Conservation (phyloP, 768 basidiomycete species). For the Albatrellus ellisii region DNA sequence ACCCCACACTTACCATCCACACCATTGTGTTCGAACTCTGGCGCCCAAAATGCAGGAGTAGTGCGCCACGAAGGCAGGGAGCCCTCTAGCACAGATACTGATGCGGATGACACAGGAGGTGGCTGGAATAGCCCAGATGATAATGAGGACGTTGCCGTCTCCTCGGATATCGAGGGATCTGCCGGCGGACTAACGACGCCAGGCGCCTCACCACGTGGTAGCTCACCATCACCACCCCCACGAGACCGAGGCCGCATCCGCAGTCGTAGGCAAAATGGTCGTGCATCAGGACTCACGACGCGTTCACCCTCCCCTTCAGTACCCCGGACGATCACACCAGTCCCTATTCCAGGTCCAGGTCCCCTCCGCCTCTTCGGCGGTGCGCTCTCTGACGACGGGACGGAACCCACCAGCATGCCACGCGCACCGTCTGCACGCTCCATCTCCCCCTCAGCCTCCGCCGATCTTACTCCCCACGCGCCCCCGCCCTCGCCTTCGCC, state of each 20-base stretch:
- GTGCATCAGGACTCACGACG: constrained; percentile 10
- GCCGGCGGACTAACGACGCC: constrained; percentile 13
- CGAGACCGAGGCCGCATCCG: not conserved
- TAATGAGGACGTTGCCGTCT: constrained; percentile 10
- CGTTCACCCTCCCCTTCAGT: constrained; percentile 8
- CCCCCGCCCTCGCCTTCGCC: not conserved
- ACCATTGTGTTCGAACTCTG: too few relatives aligned
- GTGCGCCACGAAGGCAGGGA: too few relatives aligned
- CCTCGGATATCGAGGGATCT: constrained; percentile 7
- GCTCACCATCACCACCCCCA: constrained; percentile 6
- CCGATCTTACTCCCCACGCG: not conserved
- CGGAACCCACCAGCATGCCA: not conserved
- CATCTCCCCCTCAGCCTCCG: not conserved
- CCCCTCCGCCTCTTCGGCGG: not conserved
- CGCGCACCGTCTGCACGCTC: not conserved
- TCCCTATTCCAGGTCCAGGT: not conserved
- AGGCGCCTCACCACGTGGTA: constrained; percentile 1
- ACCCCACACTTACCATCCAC: not conserved
- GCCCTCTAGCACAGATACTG: too few relatives aligned
- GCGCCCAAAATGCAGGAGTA: too few relatives aligned
- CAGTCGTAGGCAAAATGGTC: not conserved
- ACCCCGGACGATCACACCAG: not conserved
- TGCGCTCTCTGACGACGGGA: not conserved
- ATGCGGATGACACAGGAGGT: too few relatives aligned
- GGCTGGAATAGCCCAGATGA: too few relatives aligned